These are phyloP conservation scores for Torulaspora globosa DNA, from an alignment of 1,139 yeast species.

Conservation along the genomic window DNA sequence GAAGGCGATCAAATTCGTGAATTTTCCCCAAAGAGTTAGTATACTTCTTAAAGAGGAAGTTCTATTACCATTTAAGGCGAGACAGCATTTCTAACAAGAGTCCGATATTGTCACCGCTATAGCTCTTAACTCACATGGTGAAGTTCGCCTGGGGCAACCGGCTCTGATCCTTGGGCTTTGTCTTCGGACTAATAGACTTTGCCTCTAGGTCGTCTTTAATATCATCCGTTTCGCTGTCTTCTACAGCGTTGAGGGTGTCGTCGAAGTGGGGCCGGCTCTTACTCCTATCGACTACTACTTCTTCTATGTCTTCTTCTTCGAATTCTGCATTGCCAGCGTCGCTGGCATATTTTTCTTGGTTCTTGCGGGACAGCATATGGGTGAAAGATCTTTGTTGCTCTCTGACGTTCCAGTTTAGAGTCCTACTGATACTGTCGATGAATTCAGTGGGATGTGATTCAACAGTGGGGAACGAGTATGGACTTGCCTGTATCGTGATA, in stretches of 20 bases:
- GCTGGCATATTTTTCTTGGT: constrained; percentile 29
- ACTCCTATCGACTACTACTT: constrained; percentile 10
- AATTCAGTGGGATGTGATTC: constrained; percentile 71
- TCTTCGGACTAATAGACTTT: constrained; percentile 5
- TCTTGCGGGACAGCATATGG: constrained; percentile 34
- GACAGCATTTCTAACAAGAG: background rate
- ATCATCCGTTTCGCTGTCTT: constrained; percentile 5
- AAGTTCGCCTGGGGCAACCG: constrained; percentile 14
- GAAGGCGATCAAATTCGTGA: background rate
- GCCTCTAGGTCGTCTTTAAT: constrained; percentile 3
- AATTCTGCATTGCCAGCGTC: constrained; percentile 13
- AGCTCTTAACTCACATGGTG: background rate
- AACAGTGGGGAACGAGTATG: constrained; percentile 83
- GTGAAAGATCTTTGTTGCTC: constrained; percentile 76
- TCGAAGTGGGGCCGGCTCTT: constrained; percentile 3
- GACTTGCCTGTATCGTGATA: constrained; percentile 71
- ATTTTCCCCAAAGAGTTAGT: background rate
- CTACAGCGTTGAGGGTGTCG: constrained; percentile 3
- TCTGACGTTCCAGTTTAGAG: constrained; percentile 81
- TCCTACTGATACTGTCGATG: constrained; percentile 76
- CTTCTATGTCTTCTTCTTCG: constrained; percentile 19
- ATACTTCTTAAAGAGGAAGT: background rate
- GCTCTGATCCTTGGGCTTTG: constrained; percentile 3
- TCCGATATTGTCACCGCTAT: background rate
- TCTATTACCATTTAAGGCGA: background rate